Conservation (phyloP, 768 basidiomycete genomes). For the Podaxis sp. region DNA sequence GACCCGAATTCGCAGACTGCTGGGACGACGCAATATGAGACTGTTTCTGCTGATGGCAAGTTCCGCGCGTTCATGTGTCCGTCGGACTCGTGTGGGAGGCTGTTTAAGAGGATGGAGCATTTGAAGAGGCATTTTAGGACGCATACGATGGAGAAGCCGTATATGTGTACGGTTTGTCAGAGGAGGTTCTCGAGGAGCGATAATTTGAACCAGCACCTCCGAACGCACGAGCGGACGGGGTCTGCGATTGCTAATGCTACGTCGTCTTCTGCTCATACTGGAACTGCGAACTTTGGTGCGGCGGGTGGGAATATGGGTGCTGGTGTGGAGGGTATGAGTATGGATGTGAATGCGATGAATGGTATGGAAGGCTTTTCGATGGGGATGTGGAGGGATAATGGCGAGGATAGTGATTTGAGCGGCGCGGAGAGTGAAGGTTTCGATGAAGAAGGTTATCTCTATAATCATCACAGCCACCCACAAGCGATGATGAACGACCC, state of each 20-base stretch:
- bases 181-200: slow-evolving; percentile 88
- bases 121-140: slow-evolving; percentile 85
- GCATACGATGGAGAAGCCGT: slow-evolving; percentile 88
- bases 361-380: slow-evolving; percentile 16
- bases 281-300: slow-evolving; percentile 22
- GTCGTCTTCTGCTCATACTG: slow-evolving; percentile 20
- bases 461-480: slow-evolving; percentile 15
- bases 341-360: slow-evolving; percentile 16
- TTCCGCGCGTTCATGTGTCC: slow-evolving; percentile 79
- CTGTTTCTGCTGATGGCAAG: slow-evolving; percentile 33
- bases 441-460: slow-evolving; percentile 23
- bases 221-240: slow-evolving; percentile 65
- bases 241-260: slow-evolving; percentile 24
- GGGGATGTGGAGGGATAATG: slow-evolving; percentile 16
- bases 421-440: slow-evolving; percentile 24
- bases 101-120: slow-evolving; percentile 93
- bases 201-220: slow-evolving; percentile 83
- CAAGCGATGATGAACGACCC: slow-evolving; percentile 18
- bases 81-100: slow-evolving; percentile 75
- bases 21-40: slow-evolving; percentile 28
- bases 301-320: slow-evolving; percentile 14
- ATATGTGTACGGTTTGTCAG: slow-evolving; percentile 66
- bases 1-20: slow-evolving; percentile 13
- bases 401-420: slow-evolving; percentile 17
- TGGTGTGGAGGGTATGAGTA: slow-evolving; percentile 11